Conservation (phyloP, 345 rosid genomes). For the Ceriops decandra region DNA sequence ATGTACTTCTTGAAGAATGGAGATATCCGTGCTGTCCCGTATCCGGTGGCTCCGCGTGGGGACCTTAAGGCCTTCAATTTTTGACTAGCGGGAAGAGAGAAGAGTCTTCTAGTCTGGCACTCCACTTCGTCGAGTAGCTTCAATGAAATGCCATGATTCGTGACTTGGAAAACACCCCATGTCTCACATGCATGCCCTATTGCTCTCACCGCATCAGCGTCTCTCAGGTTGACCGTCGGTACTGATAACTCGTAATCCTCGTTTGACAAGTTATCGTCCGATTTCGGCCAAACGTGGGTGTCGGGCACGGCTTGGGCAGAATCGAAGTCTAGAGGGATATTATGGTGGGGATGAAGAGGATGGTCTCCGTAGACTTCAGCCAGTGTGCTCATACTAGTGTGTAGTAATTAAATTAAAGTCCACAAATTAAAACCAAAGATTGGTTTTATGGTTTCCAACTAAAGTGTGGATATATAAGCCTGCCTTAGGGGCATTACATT, state of each 20-base stretch:
- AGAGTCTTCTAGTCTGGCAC: slow-evolving; percentile 48
- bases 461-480: neutral
- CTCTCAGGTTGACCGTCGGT: slow-evolving; percentile 54
- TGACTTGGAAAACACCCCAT: slow-evolving; percentile 74
- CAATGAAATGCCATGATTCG: slow-evolving; percentile 54
- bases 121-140: slow-evolving; percentile 45
- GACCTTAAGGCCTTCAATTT: slow-evolving; percentile 57
- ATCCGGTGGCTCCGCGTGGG: slow-evolving; percentile 53
- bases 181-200: slow-evolving; percentile 55
- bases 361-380: slow-evolving; percentile 47
- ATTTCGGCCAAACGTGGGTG: slow-evolving; percentile 45
- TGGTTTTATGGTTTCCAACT: neutral
- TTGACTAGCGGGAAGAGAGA: slow-evolving; percentile 53
- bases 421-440: neutral
- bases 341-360: slow-evolving; percentile 48
- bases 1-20: slow-evolving; percentile 60
- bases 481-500: neutral
- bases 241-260: slow-evolving; percentile 18
- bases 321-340: slow-evolving; percentile 51
- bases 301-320: slow-evolving; percentile 47
- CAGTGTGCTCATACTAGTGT: slow-evolving; percentile 29
- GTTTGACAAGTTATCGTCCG: slow-evolving; percentile 24
- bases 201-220: slow-evolving; percentile 35
- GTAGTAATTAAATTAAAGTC: neutral
- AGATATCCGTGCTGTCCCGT: slow-evolving; percentile 68